phyloP scores from a whole-genome alignment of 352 stramenopile genomes.

The Globisporangium abappressorium region DNA sequence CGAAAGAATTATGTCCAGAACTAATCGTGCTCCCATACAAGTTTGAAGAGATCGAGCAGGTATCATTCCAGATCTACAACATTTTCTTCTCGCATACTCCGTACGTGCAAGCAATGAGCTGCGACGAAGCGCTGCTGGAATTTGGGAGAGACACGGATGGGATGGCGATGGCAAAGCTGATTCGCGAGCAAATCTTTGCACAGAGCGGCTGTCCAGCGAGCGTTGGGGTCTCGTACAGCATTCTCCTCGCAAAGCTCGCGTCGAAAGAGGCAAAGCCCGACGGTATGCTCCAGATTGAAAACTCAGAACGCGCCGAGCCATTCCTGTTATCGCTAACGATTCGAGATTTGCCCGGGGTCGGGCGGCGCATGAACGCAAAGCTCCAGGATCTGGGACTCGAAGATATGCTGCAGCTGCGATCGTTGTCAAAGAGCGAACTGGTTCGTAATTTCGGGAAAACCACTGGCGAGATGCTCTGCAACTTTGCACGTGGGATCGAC shows the following conservation, averaged over 20 bases:
- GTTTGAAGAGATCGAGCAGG: constrained; percentile 88
- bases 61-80: constrained; percentile 92
- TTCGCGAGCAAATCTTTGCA: constrained; percentile 65
- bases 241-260: constrained; percentile 92
- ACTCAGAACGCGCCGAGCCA: constrained; percentile 38
- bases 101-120: constrained; percentile 93
- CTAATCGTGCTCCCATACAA: constrained; percentile 94
- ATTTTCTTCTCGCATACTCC: constrained; percentile 88
- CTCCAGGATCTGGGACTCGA: constrained; percentile 66
- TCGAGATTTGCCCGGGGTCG: constrained; percentile 79
- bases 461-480: constrained; percentile 66
- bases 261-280: constrained; percentile 94
- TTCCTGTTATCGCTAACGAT: constrained; percentile 70
- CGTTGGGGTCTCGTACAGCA: constrained; percentile 92
- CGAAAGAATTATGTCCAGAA: constrained; percentile 89
- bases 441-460: constrained; percentile 63
- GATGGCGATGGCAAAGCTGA: constrained; percentile 60
- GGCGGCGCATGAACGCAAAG: constrained; percentile 57
- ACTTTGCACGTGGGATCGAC: constrained; percentile 80
- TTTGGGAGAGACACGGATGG: constrained; percentile 58
- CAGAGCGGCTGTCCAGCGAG: constrained; percentile 90
- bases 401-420: constrained; percentile 58
- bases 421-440: constrained; percentile 50
- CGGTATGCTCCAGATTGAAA: constrained; percentile 66
- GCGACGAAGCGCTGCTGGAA: constrained; percentile 95